Conservation (phyloP, 1,284 basidiomycete genomes). For the Meira miltonrushii region DNA sequence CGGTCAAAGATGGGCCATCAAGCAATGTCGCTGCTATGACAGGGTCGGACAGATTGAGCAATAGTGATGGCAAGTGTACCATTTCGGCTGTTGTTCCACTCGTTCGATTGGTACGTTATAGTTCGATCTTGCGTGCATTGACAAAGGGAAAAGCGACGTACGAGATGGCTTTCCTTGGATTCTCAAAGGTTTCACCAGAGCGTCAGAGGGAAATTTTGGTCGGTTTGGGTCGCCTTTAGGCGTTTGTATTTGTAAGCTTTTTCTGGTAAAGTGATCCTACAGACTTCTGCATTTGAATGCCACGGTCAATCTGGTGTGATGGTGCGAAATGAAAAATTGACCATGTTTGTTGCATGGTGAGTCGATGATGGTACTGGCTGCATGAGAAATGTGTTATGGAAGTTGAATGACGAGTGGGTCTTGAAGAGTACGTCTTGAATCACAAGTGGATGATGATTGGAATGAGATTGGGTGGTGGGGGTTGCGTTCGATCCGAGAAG, state of each 20-base stretch:
- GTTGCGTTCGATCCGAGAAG: no score
- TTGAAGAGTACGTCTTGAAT: background rate
- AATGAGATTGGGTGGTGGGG: no score
- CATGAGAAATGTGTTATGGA: no score
- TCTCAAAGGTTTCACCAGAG: constrained; percentile 56
- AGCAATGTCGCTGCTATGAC: background rate
- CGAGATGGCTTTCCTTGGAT: constrained; percentile 72
- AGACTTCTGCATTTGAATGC: no score
- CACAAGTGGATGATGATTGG: no score
- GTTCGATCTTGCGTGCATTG: constrained; percentile 68
- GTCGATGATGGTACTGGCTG: no score
- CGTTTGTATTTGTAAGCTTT: no score
- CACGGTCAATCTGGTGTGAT: no score
- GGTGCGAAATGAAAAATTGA: no score
- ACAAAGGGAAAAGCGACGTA: constrained; percentile 76
- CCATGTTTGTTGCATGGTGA: no score
- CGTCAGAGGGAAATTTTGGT: constrained; percentile 37
- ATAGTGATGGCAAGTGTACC: constrained; percentile 24
- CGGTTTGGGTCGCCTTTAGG: constrained; percentile 28
- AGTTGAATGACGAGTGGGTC: background rate
- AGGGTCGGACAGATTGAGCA: constrained; percentile 64
- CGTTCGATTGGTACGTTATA: constrained; percentile 73
- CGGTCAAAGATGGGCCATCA: background rate
- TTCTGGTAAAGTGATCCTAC: no score
- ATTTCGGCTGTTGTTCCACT: constrained; percentile 64